Percentiles rank a stretch among this genome's conserved stretches.
These are phyloP conservation scores for Tilletiopsis washingtonensis DNA, from an alignment of 1,284 basidiomycete genomes.

Conservation along the genomic window DNA sequence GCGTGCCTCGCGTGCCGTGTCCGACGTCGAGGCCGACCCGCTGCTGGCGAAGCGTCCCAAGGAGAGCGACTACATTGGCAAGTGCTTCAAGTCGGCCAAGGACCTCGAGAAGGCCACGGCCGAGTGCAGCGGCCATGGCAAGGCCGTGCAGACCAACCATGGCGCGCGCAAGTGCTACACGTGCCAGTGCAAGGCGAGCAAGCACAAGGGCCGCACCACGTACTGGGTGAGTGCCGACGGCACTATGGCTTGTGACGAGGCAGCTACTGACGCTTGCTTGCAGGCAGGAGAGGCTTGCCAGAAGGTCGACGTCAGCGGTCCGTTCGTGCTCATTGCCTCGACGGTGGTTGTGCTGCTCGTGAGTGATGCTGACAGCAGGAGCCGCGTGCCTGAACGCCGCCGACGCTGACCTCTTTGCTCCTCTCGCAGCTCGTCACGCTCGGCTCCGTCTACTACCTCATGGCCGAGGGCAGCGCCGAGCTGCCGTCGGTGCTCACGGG, in stretches of 20 bases:
- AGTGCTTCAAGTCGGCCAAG: conserved; percentile 21
- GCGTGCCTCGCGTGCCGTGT: too few species aligned
- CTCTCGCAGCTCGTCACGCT: conserved; percentile 17
- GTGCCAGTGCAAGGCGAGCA: conserved; percentile 29
- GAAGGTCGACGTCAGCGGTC: conserved; percentile 34
- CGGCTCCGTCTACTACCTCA: conserved; percentile 26
- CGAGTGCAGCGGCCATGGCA: conserved; percentile 35
- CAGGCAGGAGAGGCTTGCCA: conserved; percentile 37
- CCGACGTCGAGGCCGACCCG: too few species aligned
- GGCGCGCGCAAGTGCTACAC: conserved; percentile 35
- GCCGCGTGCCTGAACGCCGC: too few species aligned
- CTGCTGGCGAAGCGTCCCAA: too few species aligned
- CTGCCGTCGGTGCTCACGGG: conserved; percentile 36
- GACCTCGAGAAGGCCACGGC: conserved; percentile 27
- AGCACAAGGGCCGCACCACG: conserved; percentile 16
- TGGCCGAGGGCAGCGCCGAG: conserved; percentile 19
- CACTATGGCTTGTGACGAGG: too few species aligned
- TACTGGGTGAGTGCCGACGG: conserved; percentile 16
- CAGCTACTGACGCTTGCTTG: too few species aligned
- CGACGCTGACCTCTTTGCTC: too few species aligned
- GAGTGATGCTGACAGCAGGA: background rate
- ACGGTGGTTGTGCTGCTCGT: conserved; percentile 18
- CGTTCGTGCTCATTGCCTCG: conserved; percentile 28
- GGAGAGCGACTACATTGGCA: conserved; percentile 10
- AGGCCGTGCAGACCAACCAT: conserved; percentile 17